phyloP scores from a whole-genome alignment of 495 filamentous ascomycete species.

The Podospora conica region DNA sequence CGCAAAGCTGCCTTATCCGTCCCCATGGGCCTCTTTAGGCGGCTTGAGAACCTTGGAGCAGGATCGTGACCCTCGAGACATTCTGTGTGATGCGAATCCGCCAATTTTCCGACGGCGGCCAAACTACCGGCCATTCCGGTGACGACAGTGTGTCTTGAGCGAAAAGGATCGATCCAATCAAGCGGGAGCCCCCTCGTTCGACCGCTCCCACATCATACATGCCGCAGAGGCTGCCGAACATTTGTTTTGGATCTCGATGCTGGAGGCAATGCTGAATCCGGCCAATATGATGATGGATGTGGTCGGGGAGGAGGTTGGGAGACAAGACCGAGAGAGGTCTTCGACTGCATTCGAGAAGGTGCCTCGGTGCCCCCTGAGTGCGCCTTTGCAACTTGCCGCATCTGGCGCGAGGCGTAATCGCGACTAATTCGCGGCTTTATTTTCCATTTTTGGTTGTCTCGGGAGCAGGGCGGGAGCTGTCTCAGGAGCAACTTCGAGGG shows the following conservation, averaged over 20 bases:
- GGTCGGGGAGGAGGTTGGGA: not conserved
- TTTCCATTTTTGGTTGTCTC: too few species aligned
- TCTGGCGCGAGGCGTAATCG: not conserved
- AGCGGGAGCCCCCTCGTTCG: not conserved
- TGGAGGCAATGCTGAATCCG: too few species aligned
- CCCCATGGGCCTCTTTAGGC: not conserved
- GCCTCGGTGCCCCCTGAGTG: not conserved
- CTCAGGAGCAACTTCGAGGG: too few species aligned
- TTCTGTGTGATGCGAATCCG: slow-evolving; percentile 1
- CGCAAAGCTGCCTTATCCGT: not conserved
- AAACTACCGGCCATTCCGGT: not conserved
- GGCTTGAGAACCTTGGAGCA: not conserved
- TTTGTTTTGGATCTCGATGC: too few species aligned
- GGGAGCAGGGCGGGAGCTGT: too few species aligned
- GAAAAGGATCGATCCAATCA: slow-evolving; percentile 17
- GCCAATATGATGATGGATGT: not conserved
- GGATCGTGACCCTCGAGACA: not conserved
- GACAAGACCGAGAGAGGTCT: not conserved
- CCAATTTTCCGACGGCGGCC: slow-evolving; percentile 3
- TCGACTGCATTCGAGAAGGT: not conserved
- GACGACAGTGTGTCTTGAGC: slow-evolving; percentile 5
- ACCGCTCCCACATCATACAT: too few species aligned
- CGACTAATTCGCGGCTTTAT: too few species aligned
- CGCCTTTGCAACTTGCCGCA: not conserved
- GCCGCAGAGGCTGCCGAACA: too few species aligned